Evolutionary conservation across 2,329 filamentous ascomycete species (phyloP).

Genomic region (Emmonsiellopsis sp.): DNA sequence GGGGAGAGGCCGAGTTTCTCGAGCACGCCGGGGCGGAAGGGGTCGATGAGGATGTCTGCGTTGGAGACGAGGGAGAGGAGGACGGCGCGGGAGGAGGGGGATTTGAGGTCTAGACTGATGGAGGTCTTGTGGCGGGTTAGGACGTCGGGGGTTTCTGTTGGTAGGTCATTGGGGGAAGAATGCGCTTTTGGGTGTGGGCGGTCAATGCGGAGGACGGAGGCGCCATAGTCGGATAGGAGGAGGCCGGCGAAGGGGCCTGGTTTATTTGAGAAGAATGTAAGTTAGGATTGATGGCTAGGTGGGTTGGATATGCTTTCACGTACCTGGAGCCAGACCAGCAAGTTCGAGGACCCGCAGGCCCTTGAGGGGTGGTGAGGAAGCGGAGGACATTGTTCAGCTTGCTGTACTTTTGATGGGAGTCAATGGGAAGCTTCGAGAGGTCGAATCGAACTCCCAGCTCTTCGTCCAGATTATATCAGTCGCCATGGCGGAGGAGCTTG

Average conservation of each 20-base stretch:
- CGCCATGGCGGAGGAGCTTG: too few species aligned
- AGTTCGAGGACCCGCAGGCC: constrained; percentile 20
- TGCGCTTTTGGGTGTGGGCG: constrained; percentile 41
- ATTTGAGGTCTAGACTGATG: constrained; percentile 71
- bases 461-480: too few species aligned
- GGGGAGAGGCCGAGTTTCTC: constrained; percentile 76
- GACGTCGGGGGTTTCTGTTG: constrained; percentile 55
- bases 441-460: too few species aligned
- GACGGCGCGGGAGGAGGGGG: constrained; percentile 52
- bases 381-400: constrained; percentile 2
- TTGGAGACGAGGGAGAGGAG: constrained; percentile 54
- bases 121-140: constrained; percentile 75
- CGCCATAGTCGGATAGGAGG: constrained; percentile 81
- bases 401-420: too few species aligned
- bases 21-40: constrained; percentile 82
- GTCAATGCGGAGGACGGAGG: constrained; percentile 80
- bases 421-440: too few species aligned
- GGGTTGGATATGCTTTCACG: not conserved
- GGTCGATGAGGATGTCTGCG: constrained; percentile 80
- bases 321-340: constrained; percentile 21
- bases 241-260: constrained; percentile 80
- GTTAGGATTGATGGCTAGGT: constrained; percentile 9
- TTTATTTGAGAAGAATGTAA: constrained; percentile 20
- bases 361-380: constrained; percentile 12
- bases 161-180: constrained; percentile 24